Base-by-base conservation (phyloP, 805 yeast genomes). In the Yarrowia hollandica region DNA sequence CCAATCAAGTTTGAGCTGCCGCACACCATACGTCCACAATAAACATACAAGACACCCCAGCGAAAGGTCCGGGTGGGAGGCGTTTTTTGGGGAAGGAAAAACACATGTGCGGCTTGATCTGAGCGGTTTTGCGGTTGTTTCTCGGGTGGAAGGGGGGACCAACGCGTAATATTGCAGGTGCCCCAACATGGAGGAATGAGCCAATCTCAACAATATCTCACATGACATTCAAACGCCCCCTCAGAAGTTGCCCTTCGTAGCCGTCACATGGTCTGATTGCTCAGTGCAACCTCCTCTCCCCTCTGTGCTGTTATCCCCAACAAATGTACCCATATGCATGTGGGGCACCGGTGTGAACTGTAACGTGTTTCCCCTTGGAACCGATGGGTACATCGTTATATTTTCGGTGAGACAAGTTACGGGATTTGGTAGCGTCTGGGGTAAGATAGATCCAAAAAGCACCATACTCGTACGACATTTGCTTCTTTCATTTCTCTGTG, bases 311-410 rank as follows among this genome's bases (percentile, higher is more conserved):
- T 30, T n/a, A 5, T 48, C 39, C 55, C 55, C 55, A 48, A 48
- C 55, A 48, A 48, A 48, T 48, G 55, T 44, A n/a, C 18, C 50
- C 26, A 21, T 28, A 44, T 44, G 52, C 52, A 44, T 44, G 52
- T 44, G 52, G 52, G 52, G 52, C 2, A 23, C 11, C 11, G 9
- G 30, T 26, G 21, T 25, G 46, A 41, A 41, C 48, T 26, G 48
- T 41, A 41, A 41, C 33, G 22, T 23, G 31, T n/a, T n/a, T n/a
- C n/a, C n/a, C n/a, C n/a, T n/a, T n/a, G n/a, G n/a, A n/a, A n/a
- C n/a, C n/a, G n/a, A n/a, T n/a, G n/a, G n/a, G n/a, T n/a, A n/a
- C n/a, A n/a, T n/a, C n/a, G n/a, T n/a, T n/a, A n/a, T n/a, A n/a
- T n/a, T n/a, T n/a, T n/a, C n/a, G n/a, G n/a, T n/a, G n/a, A n/a